These are phyloP conservation scores for Flagelloscypha sp. DNA, from an alignment of 768 basidiomycete genomes.

Conservation along the genomic window DNA sequence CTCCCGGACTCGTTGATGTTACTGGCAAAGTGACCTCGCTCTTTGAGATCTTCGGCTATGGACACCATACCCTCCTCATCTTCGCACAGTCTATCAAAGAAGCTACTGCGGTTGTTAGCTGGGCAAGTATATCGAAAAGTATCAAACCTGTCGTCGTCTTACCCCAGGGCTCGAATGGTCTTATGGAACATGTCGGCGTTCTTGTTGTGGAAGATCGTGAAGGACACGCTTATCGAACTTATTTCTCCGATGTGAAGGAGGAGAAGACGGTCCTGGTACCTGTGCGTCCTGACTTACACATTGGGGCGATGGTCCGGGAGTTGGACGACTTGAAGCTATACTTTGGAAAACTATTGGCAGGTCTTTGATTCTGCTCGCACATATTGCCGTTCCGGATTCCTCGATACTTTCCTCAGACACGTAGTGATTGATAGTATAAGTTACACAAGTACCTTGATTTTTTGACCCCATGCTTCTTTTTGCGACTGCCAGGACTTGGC, in stretches of 20 bases:
- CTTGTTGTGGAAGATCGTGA: constrained; percentile 6
- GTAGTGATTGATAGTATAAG: too few relatives aligned
- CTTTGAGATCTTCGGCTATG: constrained; percentile 19
- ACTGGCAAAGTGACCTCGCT: constrained; percentile 10
- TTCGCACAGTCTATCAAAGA: constrained; percentile 10
- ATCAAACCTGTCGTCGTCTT: not conserved
- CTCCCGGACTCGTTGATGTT: constrained; percentile 20
- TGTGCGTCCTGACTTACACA: constrained; percentile 13
- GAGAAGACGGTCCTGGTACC: too few relatives aligned
- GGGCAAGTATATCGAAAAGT: not conserved
- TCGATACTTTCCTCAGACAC: too few relatives aligned
- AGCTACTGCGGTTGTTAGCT: not conserved
- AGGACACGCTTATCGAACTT: constrained; percentile 11
- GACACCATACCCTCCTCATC: constrained; percentile 22
- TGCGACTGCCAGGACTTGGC: too few relatives aligned
- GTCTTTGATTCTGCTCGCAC: too few relatives aligned
- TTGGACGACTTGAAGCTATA: constrained; percentile 5
- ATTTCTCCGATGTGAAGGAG: constrained; percentile 4
- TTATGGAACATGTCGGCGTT: not conserved
- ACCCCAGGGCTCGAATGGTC: not conserved
- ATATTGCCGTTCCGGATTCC: too few relatives aligned
- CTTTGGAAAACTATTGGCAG: constrained; percentile 1
- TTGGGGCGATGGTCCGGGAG: constrained; percentile 8
- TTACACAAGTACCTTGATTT: too few relatives aligned
- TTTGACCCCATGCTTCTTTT: too few relatives aligned